phyloP scores from a whole-genome alignment of 352 stramenopile species.

The Phytophthora sojae region DNA sequence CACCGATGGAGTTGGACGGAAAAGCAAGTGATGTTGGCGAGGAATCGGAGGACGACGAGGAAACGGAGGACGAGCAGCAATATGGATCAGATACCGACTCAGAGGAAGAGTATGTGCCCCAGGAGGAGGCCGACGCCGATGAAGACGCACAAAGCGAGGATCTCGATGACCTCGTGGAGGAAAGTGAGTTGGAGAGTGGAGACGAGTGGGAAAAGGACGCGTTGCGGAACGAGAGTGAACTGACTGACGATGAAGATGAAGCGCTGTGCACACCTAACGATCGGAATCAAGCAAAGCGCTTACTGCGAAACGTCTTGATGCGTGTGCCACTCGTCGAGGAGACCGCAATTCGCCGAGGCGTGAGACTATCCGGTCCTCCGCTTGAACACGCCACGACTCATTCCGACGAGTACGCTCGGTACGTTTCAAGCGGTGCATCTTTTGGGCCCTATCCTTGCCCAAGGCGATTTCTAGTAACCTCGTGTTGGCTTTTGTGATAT shows the following conservation, averaged over 20 bases:
- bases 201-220: conserved; percentile 25
- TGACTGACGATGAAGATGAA: conserved; percentile 13
- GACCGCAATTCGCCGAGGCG: conserved; percentile 40
- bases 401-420: conserved; percentile 54
- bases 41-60: conserved; percentile 6
- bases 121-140: conserved; percentile 7
- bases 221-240: conserved; percentile 13
- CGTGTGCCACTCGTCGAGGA: conserved; percentile 43
- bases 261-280: conserved; percentile 18
- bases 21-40: conserved; percentile 5
- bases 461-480: not conserved
- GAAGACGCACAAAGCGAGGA: not conserved
- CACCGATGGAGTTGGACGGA: conserved; percentile 6
- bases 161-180: conserved; percentile 16
- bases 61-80: conserved; percentile 1
- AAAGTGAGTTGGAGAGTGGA: conserved; percentile 23
- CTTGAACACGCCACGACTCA: conserved; percentile 54
- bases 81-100: conserved; percentile 20
- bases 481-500: not conserved
- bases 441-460: not conserved
- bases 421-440: not conserved
- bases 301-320: conserved; percentile 39
- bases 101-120: conserved; percentile 17
- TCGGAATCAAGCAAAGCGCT: conserved; percentile 32
- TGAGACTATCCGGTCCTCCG: conserved; percentile 47